phyloP scores from a whole-genome alignment of 305 asterid genomes.

The Fraxinus latifolia region DNA sequence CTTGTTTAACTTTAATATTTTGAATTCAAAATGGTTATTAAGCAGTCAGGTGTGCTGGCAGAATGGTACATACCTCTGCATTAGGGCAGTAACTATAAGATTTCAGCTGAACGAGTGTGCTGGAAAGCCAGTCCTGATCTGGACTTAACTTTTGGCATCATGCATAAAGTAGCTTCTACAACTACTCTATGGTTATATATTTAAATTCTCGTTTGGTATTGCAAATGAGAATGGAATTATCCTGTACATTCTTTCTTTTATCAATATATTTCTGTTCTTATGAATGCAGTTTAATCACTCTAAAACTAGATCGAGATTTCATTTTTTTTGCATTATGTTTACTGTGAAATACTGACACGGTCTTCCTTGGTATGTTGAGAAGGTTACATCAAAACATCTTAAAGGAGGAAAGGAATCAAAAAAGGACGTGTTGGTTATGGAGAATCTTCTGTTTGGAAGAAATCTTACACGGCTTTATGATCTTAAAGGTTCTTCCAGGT shows the following conservation, averaged over 20 bases:
- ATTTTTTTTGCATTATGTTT: not conserved
- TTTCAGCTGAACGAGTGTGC: not conserved
- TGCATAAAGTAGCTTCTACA: not conserved
- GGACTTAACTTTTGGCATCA: not conserved
- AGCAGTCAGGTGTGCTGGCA: not conserved
- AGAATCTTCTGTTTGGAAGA: slow-evolving; percentile 70
- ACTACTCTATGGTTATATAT: not conserved
- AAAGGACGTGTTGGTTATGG: slow-evolving; percentile 83
- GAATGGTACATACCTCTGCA: not conserved
- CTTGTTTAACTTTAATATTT: not conserved
- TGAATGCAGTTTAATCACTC: not conserved
- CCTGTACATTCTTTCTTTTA: not conserved
- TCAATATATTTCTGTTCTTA: not conserved
- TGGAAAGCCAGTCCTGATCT: not conserved
- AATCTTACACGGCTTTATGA: slow-evolving; percentile 71
- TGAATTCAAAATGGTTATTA: not conserved
- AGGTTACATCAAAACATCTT: slow-evolving; percentile 60
- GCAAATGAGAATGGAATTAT: not conserved
- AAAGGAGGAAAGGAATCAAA: slow-evolving; percentile 78
- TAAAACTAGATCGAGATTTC: not conserved
- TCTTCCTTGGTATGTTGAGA: slow-evolving; percentile 17
- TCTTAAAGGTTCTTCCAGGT: slow-evolving; percentile 78
- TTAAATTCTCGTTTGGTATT: not conserved
- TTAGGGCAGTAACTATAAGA: not conserved
- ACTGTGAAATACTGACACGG: slow-evolving; percentile 17